A percentile compares a stretch with the other conserved stretches of the same genome.
Conservation (phyloP, 2,329 filamentous ascomycete species). For the Nigrograna mackinnonii region DNA sequence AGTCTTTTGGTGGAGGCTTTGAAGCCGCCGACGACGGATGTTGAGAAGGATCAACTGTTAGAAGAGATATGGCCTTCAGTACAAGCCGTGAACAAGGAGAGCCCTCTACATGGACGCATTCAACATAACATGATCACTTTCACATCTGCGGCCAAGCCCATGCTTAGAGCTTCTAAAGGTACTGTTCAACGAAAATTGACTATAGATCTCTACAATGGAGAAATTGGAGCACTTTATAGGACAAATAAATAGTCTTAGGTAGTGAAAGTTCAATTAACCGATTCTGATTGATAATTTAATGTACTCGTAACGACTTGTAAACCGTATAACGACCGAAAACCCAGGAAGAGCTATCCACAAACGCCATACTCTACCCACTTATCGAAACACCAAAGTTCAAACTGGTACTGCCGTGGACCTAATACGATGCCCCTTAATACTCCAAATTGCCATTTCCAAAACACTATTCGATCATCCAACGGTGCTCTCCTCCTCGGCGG, state of each 20-base stretch:
- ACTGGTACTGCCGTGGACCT: no score
- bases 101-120: conserved; percentile 44
- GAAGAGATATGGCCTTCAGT: not conserved
- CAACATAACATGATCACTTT: conserved; percentile 22
- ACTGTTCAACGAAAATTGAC: conserved; percentile 2
- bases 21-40: not conserved
- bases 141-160: conserved; percentile 2
- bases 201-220: conserved; percentile 4
- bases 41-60: not conserved
- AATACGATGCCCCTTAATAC: no score
- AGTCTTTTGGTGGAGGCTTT: conserved; percentile 4
- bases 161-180: conserved; percentile 8
- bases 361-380: no score
- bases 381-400: no score
- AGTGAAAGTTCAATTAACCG: no score
- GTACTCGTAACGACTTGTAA: no score
- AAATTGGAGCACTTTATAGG: not conserved
- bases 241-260: no score
- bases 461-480: no score
- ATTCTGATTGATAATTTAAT: no score
- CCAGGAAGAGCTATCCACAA: no score
- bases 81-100: not conserved
- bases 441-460: no score
- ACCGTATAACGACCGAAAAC: no score
- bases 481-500: conserved; percentile 39